A percentile compares a stretch with the other conserved stretches of the same genome.
Conservation (phyloP, 345 rosid genomes). For the Aquilaria sinensis region DNA sequence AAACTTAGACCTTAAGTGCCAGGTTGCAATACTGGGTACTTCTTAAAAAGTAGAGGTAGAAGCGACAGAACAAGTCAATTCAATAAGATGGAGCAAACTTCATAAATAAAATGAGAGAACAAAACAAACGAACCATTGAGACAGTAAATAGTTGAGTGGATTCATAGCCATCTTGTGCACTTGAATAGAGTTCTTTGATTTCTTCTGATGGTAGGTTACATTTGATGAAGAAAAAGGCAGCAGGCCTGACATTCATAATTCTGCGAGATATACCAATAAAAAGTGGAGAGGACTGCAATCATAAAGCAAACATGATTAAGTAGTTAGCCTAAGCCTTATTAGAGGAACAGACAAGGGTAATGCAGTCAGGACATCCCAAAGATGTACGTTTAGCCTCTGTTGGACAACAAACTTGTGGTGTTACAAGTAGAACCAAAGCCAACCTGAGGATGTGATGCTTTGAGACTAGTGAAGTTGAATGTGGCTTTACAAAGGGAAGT, state of each 20-base stretch:
- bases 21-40: too few relatives aligned
- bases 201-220: conserved; percentile 67
- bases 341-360: too few relatives aligned
- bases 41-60: too few relatives aligned
- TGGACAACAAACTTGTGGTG: too few relatives aligned
- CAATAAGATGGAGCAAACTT: too few relatives aligned
- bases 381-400: neutral
- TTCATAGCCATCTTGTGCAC: conserved; percentile 85
- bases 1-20: too few relatives aligned
- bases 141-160: conserved; percentile 74
- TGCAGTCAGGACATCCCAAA: neutral
- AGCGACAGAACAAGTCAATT: too few relatives aligned
- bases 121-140: conserved; percentile 45
- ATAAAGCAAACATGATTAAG: conserved; percentile 5
- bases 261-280: conserved; percentile 76
- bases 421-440: too few relatives aligned
- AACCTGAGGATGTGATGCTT: too few relatives aligned
- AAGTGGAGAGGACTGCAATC: conserved; percentile 49
- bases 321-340: neutral
- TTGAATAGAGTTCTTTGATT: conserved; percentile 51
- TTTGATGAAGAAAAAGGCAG: conserved; percentile 77
- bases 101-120: neutral
- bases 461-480: too few relatives aligned
- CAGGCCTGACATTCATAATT: conserved; percentile 69
- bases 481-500: too few relatives aligned